These are phyloP conservation scores for Cardamine chenopodiifolia DNA, from an alignment of 345 rosid genomes.

Conservation along the genomic window DNA sequence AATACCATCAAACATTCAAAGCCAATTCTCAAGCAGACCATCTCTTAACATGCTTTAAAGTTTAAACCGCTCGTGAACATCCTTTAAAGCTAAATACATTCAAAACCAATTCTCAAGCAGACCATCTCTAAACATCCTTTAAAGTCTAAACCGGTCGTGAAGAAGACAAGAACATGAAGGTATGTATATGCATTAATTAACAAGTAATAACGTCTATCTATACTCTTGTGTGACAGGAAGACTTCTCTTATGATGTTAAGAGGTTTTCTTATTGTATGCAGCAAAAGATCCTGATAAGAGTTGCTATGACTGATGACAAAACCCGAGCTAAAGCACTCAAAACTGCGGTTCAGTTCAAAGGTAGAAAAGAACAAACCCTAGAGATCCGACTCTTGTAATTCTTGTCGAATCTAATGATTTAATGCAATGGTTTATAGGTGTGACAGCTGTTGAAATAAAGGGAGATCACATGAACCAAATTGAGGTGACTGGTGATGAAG, in stretches of 20 bases:
- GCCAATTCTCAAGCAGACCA: not conserved
- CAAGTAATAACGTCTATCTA: slow-evolving; percentile 8
- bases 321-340: slow-evolving; percentile 40
- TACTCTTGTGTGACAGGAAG: not conserved
- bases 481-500: slow-evolving; percentile 43
- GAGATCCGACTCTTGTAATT: not conserved
- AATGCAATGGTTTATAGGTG: slow-evolving; percentile 23
- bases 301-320: slow-evolving; percentile 40
- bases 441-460: slow-evolving; percentile 36
- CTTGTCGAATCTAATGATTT: slow-evolving; percentile 7
- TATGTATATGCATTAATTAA: slow-evolving; percentile 19
- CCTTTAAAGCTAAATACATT: not conserved
- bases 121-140: not conserved
- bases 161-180: slow-evolving; percentile 42
- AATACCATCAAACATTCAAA: not conserved
- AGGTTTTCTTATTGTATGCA: slow-evolving; percentile 19
- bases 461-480: slow-evolving; percentile 45
- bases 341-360: slow-evolving; percentile 20
- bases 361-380: slow-evolving; percentile 19
- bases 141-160: not conserved
- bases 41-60: not conserved
- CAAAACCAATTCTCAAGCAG: not conserved
- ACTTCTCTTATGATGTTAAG: slow-evolving; percentile 4
- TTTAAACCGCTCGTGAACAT: slow-evolving; percentile 5
- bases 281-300: slow-evolving; percentile 43